A percentile compares a stretch with the other conserved stretches of the same genome.
phyloP scores from a whole-genome alignment of 164 flowering plant genomes.

The grape (Vitis vinifera) region ASM3070453v1 NC_081813.1:5269001-5269500 shows the following conservation, averaged over 20 bases:
- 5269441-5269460: constrained; percentile 43
- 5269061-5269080: background rate
- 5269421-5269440: constrained; percentile 60
- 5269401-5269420: constrained; percentile 86
- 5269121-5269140: background rate
- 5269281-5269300: constrained; percentile 46
- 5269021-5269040: constrained; percentile 49
- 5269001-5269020: constrained; percentile 58
- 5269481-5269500: background rate
- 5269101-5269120: background rate
- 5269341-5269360: constrained; percentile 46
- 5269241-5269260: constrained; percentile 77
- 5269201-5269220: constrained; percentile 58
- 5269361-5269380: constrained; percentile 42
- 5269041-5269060: background rate
- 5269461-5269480: constrained; percentile 38
- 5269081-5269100: background rate
- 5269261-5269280: constrained; percentile 55
- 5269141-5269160: no score
- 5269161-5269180: no score
- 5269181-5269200: background rate
- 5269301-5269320: constrained; percentile 50
- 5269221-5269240: constrained; percentile 65
- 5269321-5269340: constrained; percentile 44
- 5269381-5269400: constrained; percentile 23